Conservation (phyloP, 2,329 filamentous ascomycete genomes). For the Pseudonectria buxi region DNA sequence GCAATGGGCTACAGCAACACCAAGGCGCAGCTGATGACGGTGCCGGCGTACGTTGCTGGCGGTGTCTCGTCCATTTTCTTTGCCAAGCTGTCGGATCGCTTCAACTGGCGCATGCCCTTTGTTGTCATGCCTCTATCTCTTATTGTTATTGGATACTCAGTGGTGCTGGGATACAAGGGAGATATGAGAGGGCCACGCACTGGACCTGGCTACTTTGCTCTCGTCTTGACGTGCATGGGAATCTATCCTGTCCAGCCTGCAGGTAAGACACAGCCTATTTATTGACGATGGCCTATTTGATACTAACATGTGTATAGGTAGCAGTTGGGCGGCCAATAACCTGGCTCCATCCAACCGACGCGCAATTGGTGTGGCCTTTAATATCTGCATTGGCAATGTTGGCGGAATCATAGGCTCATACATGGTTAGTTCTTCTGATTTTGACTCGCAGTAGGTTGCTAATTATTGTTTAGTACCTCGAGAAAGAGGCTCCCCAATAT, state of each 20-base stretch:
- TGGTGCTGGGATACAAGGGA: slow-evolving; percentile 53
- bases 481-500: slow-evolving; percentile 27
- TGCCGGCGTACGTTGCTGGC: slow-evolving; percentile 52
- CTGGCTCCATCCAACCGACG: slow-evolving; percentile 37
- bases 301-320: too few relatives aligned
- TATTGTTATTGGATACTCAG: slow-evolving; percentile 53
- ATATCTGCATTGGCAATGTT: slow-evolving; percentile 31
- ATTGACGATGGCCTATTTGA: too few relatives aligned
- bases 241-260: slow-evolving; percentile 61
- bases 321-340: slow-evolving; percentile 65
- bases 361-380: slow-evolving; percentile 32
- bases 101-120: slow-evolving; percentile 55
- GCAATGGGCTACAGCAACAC: slow-evolving; percentile 32
- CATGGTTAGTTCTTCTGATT: too few relatives aligned
- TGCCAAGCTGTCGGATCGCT: slow-evolving; percentile 60
- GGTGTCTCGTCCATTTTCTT: slow-evolving; percentile 55
- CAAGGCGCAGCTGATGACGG: slow-evolving; percentile 37
- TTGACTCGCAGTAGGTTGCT: too few relatives aligned
- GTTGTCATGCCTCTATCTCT: slow-evolving; percentile 56
- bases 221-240: slow-evolving; percentile 60
- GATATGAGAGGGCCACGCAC: slow-evolving; percentile 30
- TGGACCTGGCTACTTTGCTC: slow-evolving; percentile 57
- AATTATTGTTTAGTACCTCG: too few relatives aligned
- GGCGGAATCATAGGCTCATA: slow-evolving; percentile 36
- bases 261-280: too few relatives aligned